Percentiles rank a stretch among this genome's conserved stretches.
Conservation (phyloP, 495 filamentous ascomycete species). For the Bacidia rubella region DNA sequence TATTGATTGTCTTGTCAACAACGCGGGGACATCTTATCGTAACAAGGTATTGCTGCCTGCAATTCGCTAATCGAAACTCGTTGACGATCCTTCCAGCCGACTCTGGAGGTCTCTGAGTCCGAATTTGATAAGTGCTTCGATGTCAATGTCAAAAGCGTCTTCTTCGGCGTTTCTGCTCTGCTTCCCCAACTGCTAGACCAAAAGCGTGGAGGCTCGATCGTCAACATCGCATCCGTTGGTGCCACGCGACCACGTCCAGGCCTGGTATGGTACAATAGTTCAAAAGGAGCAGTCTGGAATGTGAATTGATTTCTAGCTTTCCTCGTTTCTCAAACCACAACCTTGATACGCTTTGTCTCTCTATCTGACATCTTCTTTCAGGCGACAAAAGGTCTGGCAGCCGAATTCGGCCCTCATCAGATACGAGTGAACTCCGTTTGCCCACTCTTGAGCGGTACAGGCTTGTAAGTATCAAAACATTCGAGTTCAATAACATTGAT, state of each 20-base stretch:
- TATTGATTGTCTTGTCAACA: slow-evolving; percentile 51
- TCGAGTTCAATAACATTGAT: not conserved
- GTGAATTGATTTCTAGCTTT: slow-evolving; percentile 17
- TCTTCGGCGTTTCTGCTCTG: slow-evolving; percentile 36
- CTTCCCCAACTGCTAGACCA: slow-evolving; percentile 43
- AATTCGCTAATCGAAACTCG: not conserved
- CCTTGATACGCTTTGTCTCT: too few relatives aligned
- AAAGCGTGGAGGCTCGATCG: slow-evolving; percentile 44
- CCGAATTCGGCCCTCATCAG: slow-evolving; percentile 51
- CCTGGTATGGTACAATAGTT: slow-evolving; percentile 58
- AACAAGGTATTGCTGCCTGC: slow-evolving; percentile 56
- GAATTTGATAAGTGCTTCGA: slow-evolving; percentile 55
- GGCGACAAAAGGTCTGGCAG: slow-evolving; percentile 52
- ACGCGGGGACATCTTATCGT: slow-evolving; percentile 55
- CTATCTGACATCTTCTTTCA: slow-evolving; percentile 12
- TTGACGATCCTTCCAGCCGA: slow-evolving; percentile 27
- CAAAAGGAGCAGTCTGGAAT: slow-evolving; percentile 52
- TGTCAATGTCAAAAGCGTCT: slow-evolving; percentile 53
- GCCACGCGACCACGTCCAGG: slow-evolving; percentile 50
- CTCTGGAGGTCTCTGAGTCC: slow-evolving; percentile 47
- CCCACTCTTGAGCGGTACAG: slow-evolving; percentile 48
- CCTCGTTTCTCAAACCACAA: too few relatives aligned
- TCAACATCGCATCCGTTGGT: slow-evolving; percentile 55
- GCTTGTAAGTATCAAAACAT: slow-evolving; percentile 24
- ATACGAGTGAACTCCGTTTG: slow-evolving; percentile 53